Base-by-base conservation (phyloP, 495 filamentous ascomycete genomes). In the Chaetomium cochliodes region DNA sequence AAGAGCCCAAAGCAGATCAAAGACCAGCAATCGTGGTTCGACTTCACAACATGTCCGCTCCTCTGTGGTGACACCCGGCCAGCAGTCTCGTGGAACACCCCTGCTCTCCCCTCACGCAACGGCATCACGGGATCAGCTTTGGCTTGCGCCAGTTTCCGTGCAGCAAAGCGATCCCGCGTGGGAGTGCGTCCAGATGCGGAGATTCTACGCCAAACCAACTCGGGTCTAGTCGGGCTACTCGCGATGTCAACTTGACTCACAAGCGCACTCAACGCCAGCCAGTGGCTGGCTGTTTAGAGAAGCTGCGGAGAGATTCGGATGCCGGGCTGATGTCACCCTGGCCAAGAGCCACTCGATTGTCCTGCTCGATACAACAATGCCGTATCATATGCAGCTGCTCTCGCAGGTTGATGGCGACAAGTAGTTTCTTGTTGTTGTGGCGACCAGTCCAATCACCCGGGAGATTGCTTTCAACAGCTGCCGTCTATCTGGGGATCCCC, bases 101-200 rank as follows among this genome's bases (percentile, higher is more conserved):
- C 18, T 59, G 37, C 41, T n/a, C 25, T 16, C 41, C 12, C 46
- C 54, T 47, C 41, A 33, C 46, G 2, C 15, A 42, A n/a, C 3
- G 2, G 20, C 25, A 65, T 63, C 71, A 75, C 67, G 64, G 67
- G 69, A 70, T 44, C 61, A 25, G 20, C 41, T 50, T 50, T 15
- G 22, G 49, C 63, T 65, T 73, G 58, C 68, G 61, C 61, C 39
- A 41, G 62, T 30, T 13, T 53, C 26, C 59, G 49, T 64, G 65
- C 67, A 65, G 57, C 65, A 30, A 30, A 30, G 33, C 33, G 33
- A 44, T 74, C 69, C 66, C 68, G 8, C 50, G 26, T 26, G 23
- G 64, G 54, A 66, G 68, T 68, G 69, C 72, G 56, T 70, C 70
- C 6, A 65, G 54, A 71, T 74, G 70, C 70, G 42, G 67, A 61